Evolutionary conservation across 1,284 basidiomycete genomes (phyloP).

Genomic region (Sutorius eximius): DNA sequence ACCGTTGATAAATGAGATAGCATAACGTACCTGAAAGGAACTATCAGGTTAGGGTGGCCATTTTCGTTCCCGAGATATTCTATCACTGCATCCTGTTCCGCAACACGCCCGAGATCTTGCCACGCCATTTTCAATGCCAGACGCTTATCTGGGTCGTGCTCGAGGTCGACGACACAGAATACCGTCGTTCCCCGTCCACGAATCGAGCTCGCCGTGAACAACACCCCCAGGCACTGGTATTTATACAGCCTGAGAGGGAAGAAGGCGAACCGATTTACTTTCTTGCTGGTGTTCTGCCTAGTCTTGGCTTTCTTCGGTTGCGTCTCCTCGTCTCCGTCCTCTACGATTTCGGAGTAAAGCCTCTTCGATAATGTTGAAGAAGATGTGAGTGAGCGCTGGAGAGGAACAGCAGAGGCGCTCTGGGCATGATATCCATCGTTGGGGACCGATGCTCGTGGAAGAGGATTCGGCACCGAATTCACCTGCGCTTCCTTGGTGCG

Average conservation of each 20-base stretch:
- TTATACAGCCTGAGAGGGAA: not conserved
- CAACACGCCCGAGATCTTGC: constrained; percentile 9
- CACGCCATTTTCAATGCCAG: constrained; percentile 14
- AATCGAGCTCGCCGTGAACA: constrained; percentile 13
- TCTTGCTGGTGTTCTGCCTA: not conserved
- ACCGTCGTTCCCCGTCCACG: constrained; percentile 16
- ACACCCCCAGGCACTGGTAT: constrained; percentile 1
- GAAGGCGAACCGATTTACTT: not conserved
- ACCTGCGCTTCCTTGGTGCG: too few relatives aligned
- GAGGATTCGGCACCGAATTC: constrained; percentile 9
- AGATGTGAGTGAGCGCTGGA: fast-evolving
- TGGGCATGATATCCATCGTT: too few relatives aligned
- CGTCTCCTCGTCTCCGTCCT: not conserved
- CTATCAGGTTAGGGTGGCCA: constrained; percentile 3
- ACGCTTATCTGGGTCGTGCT: not conserved
- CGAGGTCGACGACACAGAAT: not conserved
- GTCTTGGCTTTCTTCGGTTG: not conserved
- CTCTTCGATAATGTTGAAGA: constrained; percentile 3
- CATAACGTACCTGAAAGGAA: constrained; percentile 2
- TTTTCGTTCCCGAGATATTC: not conserved
- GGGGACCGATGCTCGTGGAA: too few relatives aligned
- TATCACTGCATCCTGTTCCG: not conserved
- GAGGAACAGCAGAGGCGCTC: not conserved
- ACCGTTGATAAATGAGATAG: not conserved
- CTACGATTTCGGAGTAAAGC: not conserved